Base-by-base conservation (phyloP, 2,329 filamentous ascomycete genomes). In the Aspergillus japonicus region DNA sequence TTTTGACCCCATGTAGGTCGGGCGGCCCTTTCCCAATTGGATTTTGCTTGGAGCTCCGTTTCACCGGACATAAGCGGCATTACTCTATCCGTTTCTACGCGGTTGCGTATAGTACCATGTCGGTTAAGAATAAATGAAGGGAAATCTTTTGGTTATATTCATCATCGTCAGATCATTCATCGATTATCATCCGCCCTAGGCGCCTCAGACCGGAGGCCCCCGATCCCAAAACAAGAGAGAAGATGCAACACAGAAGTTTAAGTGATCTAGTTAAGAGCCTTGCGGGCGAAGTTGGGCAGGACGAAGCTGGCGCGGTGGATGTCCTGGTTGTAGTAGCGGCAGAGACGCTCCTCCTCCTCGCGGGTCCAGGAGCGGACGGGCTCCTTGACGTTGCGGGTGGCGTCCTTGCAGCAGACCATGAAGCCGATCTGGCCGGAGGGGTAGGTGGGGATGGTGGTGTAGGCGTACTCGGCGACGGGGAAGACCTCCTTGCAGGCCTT, bases 351-450 rank as follows among this genome's bases (percentile, higher is more conserved):
- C 86, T 99, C 95, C 81, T 98, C 92, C 80, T 96, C 93, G 66
- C 84, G 76, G 65, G 87, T 83, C 89, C 92, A 96, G 71, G 80
- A 83, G 74, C 95, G 89, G 64, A 97, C 75, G 56, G 95, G 95
- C 80, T 88, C 90, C 78, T 86, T 91, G 75, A 98, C 85, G 80
- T 99, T 86, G 77, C 88, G 87, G 75, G 80, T 87, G 76, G 87
- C 82, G 76, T 98, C 94, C 87, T 99, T 98, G 89, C 85, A 91
- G 88, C 95, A 98, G 75, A 99, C 91, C 93, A 99, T 97, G 89
- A 99, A 99, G 76, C 95, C 95, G 74, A 99, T 99, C 84, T 99
- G 95, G 76, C 95, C 95, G 59, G 92, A 96, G 68, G 95, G 95
- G 85, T 99, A 99, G 75, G 95, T 99, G 61, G 95, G 95, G 79